Base-by-base conservation (phyloP, 306 rosid species). In the Purshia tridentata region DNA sequence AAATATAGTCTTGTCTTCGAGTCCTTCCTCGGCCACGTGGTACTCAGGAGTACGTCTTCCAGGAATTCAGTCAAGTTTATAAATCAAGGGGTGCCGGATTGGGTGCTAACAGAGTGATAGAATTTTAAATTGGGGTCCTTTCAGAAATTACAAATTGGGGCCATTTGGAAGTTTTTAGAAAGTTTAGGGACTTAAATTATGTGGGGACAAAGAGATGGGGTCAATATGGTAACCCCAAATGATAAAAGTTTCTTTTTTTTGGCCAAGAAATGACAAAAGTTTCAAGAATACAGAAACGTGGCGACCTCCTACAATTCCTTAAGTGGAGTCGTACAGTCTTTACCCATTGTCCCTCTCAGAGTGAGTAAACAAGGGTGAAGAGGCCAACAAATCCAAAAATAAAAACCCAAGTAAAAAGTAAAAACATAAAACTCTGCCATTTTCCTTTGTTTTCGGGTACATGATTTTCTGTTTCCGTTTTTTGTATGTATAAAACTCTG, bases 201-300 rank as follows among this genome's bases (percentile, higher is more conserved):
- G 14, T 40, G 52, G 29, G 48, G 20, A 12, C 56, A 20, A 3
- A 5, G 35, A 15, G 5, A 0, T 2, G 61, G 70, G 75, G 76
- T 52, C 83, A 57, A 46, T 3, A 0, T 41, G 12, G 60, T 49
- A 60, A 73, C 50, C 66, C 45, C 13, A 39, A 74, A 57, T 58
- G 82, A 70, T 70, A 82, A 55, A 14, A 64, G 47, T 20, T 6
- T 13, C 52, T n/a, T n/a, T n/a, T n/a, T n/a, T n/a, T n/a, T n/a
- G n/a, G n/a, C n/a, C n/a, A n/a, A n/a, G n/a, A n/a, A n/a, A 44
- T 58, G 82, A 70, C 72, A 82, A 55, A 14, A 64, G 47, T 20
- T 6, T 13, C 52, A 41, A 40, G 67, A 6, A 18, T 18, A 6
- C 13, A 56, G 81, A 67, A 68, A 83, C 88, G 88, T 86, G 88